These are phyloP conservation scores for Saturnispora mendoncae DNA, from an alignment of 805 yeast species.

Conservation along the genomic window DNA sequence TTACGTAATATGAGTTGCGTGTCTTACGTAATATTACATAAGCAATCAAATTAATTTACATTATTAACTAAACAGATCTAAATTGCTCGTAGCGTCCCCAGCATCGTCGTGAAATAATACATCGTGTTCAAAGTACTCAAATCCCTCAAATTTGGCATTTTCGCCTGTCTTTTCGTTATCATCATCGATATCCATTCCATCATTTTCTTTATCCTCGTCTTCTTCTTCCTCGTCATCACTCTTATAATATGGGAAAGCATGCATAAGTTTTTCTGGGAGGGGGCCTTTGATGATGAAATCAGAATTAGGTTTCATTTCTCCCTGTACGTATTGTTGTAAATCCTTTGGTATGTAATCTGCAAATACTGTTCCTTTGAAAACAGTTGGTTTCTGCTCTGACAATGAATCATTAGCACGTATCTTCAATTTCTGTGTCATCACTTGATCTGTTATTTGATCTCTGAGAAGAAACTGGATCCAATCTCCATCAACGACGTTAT, in stretches of 20 bases:
- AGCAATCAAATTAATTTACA: background rate
- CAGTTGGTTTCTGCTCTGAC: conserved; percentile 15
- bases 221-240: conserved; percentile 20
- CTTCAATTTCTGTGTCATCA: conserved; percentile 8
- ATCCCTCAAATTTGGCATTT: conserved; percentile 3
- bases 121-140: conserved; percentile 23
- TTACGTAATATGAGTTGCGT: background rate
- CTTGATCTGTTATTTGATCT: conserved; percentile 16
- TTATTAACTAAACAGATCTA: conserved; percentile 16
- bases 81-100: conserved; percentile 7
- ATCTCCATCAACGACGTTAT: conserved; percentile 23
- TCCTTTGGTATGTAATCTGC: conserved; percentile 24
- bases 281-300: conserved; percentile 30
- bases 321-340: conserved; percentile 14
- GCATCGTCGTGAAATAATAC: conserved; percentile 11
- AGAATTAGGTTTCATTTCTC: conserved; percentile 17
- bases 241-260: conserved; percentile 26
- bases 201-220: conserved; percentile 8
- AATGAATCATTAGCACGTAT: conserved; percentile 1
- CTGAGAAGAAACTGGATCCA: conserved; percentile 28
- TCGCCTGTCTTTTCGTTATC: conserved; percentile 2
- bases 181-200: background rate
- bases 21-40: background rate
- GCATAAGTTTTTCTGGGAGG: conserved; percentile 26
- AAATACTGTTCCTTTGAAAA: conserved; percentile 23